Base-by-base conservation (phyloP, 163 green algal genomes). In the Coccomyxa subellipsoidea region DNA sequence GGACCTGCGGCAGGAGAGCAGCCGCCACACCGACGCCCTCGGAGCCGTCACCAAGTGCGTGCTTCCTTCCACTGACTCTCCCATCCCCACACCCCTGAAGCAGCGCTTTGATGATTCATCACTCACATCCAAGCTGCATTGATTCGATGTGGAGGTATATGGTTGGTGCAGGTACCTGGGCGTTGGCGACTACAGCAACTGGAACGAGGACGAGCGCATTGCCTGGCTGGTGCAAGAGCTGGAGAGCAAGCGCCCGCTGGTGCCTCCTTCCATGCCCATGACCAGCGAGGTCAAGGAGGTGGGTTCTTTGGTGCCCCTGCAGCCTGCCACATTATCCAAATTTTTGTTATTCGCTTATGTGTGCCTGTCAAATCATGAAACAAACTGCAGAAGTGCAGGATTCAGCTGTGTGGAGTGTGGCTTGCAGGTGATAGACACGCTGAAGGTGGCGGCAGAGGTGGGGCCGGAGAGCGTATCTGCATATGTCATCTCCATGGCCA, bases 401-500 rank as follows among this genome's bases (percentile, higher is more conserved):
- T 36, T 36, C 18, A 76, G 31, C 31, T 9, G n/a, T n/a, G n/a
- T n/a, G n/a, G n/a, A 23, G 31, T 7, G 1, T 36, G 31, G 78
- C 77, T n/a, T 86, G 25, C 96, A 99, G 86, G 96, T 99, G 40
- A 77, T 99, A 2, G 83, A 89, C 83, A 99, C 96, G 5, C 95
- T 98, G 91, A 82, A 81, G 82, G 88, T 95, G 85, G 84, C 96
- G 18, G 84, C 89, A 0, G 82, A 92, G 86, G 87, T 96, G 77
- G 92, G 92, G 0, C 4, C 75, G 0, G 92, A 96, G 86, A 93
- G 83, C 27, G 89, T 99, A 38, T 95, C 94, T 37, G 94, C 94
- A 15, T 99, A 99, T 89, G 92, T 99, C 81, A 99, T 99, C 90
- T 95, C 88, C 82, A 99, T 99, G 96, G 92, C 95, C 7, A 91